Evolutionary conservation across 352 stramenopile genomes (phyloP).

Genomic region (Aphanomyces stellatus): DNA sequence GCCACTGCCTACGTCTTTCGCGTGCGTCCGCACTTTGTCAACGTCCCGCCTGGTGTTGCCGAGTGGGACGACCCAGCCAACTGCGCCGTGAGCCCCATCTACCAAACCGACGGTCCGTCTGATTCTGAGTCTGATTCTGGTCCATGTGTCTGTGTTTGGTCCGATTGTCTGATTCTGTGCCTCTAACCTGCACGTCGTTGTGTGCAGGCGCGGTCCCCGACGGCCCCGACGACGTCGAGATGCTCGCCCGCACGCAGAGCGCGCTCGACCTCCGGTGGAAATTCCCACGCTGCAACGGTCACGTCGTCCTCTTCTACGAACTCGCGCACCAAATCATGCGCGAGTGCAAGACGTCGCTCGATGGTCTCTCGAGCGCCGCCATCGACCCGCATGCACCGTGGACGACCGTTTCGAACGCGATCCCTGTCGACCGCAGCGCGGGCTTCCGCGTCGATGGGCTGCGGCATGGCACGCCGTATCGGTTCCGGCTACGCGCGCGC

Average conservation of each 20-base stretch:
- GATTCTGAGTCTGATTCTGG: neutral
- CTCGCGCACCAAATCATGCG: constrained; percentile 20
- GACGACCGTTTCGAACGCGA: constrained; percentile 7
- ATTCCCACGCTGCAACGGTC: constrained; percentile 43
- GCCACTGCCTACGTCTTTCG: constrained; percentile 42
- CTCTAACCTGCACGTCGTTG: too few relatives aligned
- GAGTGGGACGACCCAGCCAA: constrained; percentile 31
- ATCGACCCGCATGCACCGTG: constrained; percentile 5
- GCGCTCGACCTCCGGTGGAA: constrained; percentile 35
- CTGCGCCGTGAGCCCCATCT: constrained; percentile 22
- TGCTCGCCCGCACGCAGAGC: constrained; percentile 31
- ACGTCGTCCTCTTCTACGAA: constrained; percentile 25
- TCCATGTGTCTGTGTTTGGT: too few relatives aligned
- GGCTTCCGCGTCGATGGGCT: constrained; percentile 13
- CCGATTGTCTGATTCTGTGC: too few relatives aligned
- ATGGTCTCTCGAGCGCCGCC: neutral
- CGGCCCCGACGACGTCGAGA: constrained; percentile 24
- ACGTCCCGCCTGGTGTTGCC: neutral
- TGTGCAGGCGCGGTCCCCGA: constrained; percentile 36
- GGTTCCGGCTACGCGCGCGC: constrained; percentile 24
- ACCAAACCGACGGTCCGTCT: constrained; percentile 3
- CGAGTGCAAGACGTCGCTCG: neutral
- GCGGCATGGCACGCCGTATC: constrained; percentile 13
- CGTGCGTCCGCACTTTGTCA: constrained; percentile 37
- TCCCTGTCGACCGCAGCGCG: constrained; percentile 20